These are phyloP conservation scores for Hypoxylon cercidicola DNA, from an alignment of 495 filamentous ascomycete genomes.

Conservation along the genomic window DNA sequence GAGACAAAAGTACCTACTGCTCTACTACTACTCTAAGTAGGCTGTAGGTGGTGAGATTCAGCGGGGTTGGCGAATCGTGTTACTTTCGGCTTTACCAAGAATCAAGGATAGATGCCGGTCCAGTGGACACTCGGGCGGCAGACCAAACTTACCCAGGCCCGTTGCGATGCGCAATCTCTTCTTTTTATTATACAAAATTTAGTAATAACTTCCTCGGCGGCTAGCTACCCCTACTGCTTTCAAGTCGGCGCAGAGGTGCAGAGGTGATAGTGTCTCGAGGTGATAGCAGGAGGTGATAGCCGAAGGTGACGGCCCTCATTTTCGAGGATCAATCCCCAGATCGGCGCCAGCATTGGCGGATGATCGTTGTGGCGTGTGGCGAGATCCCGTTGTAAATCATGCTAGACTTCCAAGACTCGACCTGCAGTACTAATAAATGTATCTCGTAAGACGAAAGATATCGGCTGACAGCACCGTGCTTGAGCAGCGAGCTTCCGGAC, in stretches of 20 bases:
- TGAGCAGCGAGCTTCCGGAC: conserved; percentile 11
- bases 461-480: conserved; percentile 28
- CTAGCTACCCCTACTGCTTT: conserved; percentile 5
- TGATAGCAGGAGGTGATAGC: too few species aligned
- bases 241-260: conserved; percentile 14
- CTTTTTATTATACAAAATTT: conserved; percentile 28
- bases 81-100: conserved; percentile 39
- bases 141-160: conserved; percentile 35
- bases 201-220: conserved; percentile 26
- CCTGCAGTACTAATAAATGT: not conserved
- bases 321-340: conserved; percentile 34
- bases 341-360: conserved; percentile 40
- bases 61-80: conserved; percentile 39
- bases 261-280: too few species aligned
- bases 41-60: conserved; percentile 35
- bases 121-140: conserved; percentile 32
- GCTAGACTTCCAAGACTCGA: conserved; percentile 18
- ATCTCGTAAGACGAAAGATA: conserved; percentile 29
- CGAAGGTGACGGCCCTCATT: conserved; percentile 29
- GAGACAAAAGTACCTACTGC: conserved; percentile 17
- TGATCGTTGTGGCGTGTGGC: conserved; percentile 42
- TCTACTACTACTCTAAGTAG: not conserved
- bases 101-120: conserved; percentile 38
- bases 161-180: conserved; percentile 24
- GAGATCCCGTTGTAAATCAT: conserved; percentile 28